Evolutionary conservation across 108 stramenopile genomes (phyloP).

Genomic region (Nitzschia putrida): DNA sequence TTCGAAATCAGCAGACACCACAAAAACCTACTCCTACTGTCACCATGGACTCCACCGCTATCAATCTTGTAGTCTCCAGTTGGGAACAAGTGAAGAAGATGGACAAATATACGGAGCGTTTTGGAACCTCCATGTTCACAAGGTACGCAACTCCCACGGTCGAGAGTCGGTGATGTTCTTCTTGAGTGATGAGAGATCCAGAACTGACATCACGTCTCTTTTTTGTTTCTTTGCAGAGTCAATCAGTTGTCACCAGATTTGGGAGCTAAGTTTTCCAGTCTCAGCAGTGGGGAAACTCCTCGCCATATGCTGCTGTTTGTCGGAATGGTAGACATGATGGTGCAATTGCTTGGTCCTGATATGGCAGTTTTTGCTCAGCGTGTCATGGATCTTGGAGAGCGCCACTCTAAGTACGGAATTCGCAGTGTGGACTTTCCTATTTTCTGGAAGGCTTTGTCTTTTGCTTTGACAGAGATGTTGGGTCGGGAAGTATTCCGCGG

Average conservation of each 20-base stretch:
- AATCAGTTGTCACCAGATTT: no score
- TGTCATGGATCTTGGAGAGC: background rate
- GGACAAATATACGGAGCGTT: background rate
- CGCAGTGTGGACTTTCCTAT: background rate
- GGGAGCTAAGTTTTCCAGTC: no score
- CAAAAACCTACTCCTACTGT: no score
- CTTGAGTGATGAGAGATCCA: no score
- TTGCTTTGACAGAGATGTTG: background rate
- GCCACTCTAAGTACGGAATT: background rate
- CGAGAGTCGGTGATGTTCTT: no score
- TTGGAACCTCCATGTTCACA: background rate
- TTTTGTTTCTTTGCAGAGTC: no score
- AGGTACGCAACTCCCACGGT: background rate
- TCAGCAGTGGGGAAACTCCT: no score
- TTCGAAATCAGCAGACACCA: no score
- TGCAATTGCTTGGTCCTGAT: background rate
- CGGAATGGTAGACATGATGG: background rate
- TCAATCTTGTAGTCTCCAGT: background rate
- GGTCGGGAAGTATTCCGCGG: background rate
- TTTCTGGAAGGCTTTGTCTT: background rate
- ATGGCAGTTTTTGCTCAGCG: background rate
- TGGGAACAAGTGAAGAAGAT: background rate
- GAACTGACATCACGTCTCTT: no score
- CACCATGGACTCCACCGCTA: background rate
- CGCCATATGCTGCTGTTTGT: background rate